Evolutionary conservation across 164 flowering plant species (phyloP).

Genomic region (Kalanchoe fedtschenkoi): DNA sequence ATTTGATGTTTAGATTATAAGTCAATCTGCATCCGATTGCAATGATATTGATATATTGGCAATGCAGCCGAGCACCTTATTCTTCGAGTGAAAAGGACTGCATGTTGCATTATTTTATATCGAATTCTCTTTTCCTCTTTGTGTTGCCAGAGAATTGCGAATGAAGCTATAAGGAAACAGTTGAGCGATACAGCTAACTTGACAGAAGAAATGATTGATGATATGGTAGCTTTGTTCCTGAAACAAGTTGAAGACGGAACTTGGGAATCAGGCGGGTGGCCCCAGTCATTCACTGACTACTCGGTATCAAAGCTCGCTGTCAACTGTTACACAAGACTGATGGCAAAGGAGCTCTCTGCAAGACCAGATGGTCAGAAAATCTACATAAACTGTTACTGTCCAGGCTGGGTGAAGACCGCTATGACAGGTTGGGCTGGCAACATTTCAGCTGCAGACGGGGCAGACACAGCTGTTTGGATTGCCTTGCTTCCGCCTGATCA

Average conservation of each 20-base stretch:
- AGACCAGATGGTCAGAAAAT: constrained; percentile 63
- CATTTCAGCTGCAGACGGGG: constrained; percentile 63
- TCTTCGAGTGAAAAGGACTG: too few relatives aligned
- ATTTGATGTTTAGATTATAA: too few relatives aligned
- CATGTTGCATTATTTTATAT: background rate
- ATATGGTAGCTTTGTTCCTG: constrained; percentile 38
- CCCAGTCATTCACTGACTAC: constrained; percentile 72
- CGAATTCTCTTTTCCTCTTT: background rate
- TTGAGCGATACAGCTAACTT: constrained; percentile 45
- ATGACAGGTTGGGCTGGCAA: constrained; percentile 93
- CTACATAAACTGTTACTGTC: constrained; percentile 76
- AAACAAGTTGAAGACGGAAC: constrained; percentile 68
- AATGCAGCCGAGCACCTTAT: too few relatives aligned
- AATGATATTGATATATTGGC: too few relatives aligned
- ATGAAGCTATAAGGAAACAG: constrained; percentile 42
- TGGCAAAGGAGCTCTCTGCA: constrained; percentile 41
- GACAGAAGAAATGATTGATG: constrained; percentile 68
- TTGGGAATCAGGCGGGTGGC: constrained; percentile 82
- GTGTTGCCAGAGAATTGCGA: constrained; percentile 47
- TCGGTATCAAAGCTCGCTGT: constrained; percentile 84
- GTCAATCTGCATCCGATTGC: too few relatives aligned
- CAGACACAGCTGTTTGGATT: constrained; percentile 95
- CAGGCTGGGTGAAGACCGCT: constrained; percentile 95
- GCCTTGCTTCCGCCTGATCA: constrained; percentile 73
- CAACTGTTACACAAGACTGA: constrained; percentile 65